Conservation (phyloP, 2,329 filamentous ascomycete genomes). For the Teratosphaeria zuluensis region DNA sequence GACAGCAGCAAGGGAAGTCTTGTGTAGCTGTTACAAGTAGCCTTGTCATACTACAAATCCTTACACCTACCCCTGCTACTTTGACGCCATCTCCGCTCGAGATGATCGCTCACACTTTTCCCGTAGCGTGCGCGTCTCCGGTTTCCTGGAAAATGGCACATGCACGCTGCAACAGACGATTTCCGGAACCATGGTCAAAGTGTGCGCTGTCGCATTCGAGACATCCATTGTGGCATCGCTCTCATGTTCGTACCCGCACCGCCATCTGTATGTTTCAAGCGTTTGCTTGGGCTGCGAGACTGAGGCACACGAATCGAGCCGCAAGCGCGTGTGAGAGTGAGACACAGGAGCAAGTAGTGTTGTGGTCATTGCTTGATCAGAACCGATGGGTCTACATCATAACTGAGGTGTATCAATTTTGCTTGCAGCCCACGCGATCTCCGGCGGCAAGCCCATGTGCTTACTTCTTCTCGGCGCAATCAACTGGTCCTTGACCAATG, state of each 20-base stretch:
- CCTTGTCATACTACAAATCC: neutral
- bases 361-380: neutral
- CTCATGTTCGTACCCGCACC: neutral
- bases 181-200: neutral
- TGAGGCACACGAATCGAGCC: neutral
- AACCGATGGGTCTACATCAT: neutral
- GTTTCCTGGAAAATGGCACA: neutral
- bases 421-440: neutral
- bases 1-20: slow-evolving; percentile 7
- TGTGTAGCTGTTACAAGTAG: neutral
- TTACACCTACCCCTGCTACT: neutral
- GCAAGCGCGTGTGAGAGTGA: neutral
- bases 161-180: neutral
- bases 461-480: neutral
- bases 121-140: neutral
- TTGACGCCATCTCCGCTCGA: neutral
- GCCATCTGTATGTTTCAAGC: neutral
- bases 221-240: neutral
- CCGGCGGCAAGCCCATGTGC: neutral
- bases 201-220: neutral
- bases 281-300: neutral
- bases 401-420: neutral
- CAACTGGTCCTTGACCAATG: neutral
- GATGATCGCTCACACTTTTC: neutral
- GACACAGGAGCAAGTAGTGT: neutral